These are phyloP conservation scores for Pleurozium schreberi DNA, from an alignment of 225 moss, liverwort and hornwort species.

Conservation along the genomic window DNA sequence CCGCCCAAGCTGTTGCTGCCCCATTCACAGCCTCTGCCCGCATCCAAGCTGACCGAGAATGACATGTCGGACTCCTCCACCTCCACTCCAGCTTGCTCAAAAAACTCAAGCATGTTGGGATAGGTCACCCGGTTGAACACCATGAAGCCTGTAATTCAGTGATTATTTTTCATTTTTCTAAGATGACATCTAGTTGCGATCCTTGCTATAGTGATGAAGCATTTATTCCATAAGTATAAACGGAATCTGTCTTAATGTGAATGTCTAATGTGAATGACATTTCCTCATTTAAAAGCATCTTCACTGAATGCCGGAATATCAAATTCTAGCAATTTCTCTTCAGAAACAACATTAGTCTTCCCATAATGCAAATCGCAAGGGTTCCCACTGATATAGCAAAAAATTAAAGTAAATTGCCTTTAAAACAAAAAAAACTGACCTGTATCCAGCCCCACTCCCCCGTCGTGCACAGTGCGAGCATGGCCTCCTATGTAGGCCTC, in stretches of 20 bases:
- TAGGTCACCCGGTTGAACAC: conserved; percentile 72
- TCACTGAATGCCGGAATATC: no score
- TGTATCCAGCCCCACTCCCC: conserved; percentile 51
- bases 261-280: neutral
- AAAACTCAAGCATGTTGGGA: conserved; percentile 65
- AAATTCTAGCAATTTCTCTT: neutral
- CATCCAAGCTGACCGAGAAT: conserved; percentile 73
- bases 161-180: no score
- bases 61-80: conserved; percentile 89
- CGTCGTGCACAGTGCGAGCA: conserved; percentile 51
- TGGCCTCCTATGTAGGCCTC: conserved; percentile 65
- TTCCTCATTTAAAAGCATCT: no score
- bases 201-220: neutral
- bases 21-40: conserved; percentile 82
- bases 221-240: neutral
- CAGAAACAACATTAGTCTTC: no score
- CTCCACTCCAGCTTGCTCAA: conserved; percentile 64
- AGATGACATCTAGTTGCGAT: neutral
- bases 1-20: conserved; percentile 65
- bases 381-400: no score
- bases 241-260: no score
- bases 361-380: neutral
- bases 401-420: neutral
- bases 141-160: conserved; percentile 52
- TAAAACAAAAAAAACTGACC: neutral